These are phyloP conservation scores for Heliamphora pulchella DNA, from an alignment of 179 eudicot genomes.

Conservation along the genomic window DNA sequence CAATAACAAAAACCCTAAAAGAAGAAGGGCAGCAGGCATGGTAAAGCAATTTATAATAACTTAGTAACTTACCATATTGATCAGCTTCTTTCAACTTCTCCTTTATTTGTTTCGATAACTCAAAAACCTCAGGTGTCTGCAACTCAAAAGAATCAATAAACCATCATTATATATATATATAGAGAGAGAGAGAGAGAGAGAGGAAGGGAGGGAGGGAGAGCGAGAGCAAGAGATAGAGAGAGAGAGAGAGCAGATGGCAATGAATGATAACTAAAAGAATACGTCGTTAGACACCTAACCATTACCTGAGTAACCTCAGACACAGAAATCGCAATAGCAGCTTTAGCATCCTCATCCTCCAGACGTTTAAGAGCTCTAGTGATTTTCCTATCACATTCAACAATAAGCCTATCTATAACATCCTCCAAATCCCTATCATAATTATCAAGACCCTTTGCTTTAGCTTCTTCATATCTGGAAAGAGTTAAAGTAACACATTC, in stretches of 20 bases:
- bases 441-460: conserved; percentile 62
- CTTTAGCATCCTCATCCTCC: conserved; percentile 94
- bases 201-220: no score
- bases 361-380: conserved; percentile 94
- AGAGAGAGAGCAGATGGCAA: background rate
- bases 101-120: conserved; percentile 75
- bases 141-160: conserved; percentile 16
- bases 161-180: background rate
- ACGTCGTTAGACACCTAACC: background rate
- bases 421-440: conserved; percentile 94
- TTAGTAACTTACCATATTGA: conserved; percentile 46
- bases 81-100: conserved; percentile 79
- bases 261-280: background rate
- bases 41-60: background rate
- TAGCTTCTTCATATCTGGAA: conserved; percentile 79
- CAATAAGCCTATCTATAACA: conserved; percentile 85
- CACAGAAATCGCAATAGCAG: conserved; percentile 94
- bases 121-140: conserved; percentile 67
- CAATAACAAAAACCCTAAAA: background rate
- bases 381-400: conserved; percentile 92
- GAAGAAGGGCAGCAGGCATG: background rate
- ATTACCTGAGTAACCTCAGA: conserved; percentile 86
- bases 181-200: no score
- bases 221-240: no score
- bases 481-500: conserved; percentile 30